Base-by-base conservation (phyloP, 768 basidiomycete genomes). In the Collybia sordida region DNA sequence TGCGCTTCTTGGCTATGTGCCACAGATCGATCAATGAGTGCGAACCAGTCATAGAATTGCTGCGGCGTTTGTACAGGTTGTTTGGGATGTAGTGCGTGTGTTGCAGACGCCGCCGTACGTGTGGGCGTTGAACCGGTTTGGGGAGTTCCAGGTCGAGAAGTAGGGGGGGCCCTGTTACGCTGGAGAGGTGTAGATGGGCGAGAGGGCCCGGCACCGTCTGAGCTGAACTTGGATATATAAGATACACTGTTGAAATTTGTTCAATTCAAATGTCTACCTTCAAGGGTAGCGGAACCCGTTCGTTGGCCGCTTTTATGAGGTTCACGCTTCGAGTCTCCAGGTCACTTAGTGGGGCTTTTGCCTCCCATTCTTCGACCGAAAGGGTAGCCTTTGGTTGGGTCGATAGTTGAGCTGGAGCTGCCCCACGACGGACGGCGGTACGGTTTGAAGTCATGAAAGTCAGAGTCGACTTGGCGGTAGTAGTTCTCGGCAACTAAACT, bases 21-120 rank as follows among this genome's bases (percentile, higher is more conserved):
- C 31, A 97, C 91, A 2, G 89, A 88, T 14, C 88, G 79, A 56
- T 97, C 94, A 46, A 99, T 85, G 35, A 89, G 77, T 3, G 91
- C 78, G 66, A 94, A 96, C 88, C 94, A 97, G 70, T 98, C 96
- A 63, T 95, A 93, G 68, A 99, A 96, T 57, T 98, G 93, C 59
- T 98, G 93, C 1, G 94, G 88, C 0, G 93, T 96, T 54, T 88
- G 81, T 34, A 98, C 85, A 4, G 90, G 86, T 35, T 83, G 79
- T 43, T 79, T 81, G 2, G 91, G 89, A 60, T 89, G 86, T 14
- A 92, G 70, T 0, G 84, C 77, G 60, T 88, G 82, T 6, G 69
- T 42, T 18, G 45, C 31, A 19, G 35, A 19, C 17, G 44, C 51
- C 17, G 44, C 24, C 14, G 55, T 45, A 8, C 59, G 56, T 18